These are phyloP conservation scores for Herpotrichia juniperi DNA, from an alignment of 2,329 filamentous ascomycete species.

Conservation along the genomic window DNA sequence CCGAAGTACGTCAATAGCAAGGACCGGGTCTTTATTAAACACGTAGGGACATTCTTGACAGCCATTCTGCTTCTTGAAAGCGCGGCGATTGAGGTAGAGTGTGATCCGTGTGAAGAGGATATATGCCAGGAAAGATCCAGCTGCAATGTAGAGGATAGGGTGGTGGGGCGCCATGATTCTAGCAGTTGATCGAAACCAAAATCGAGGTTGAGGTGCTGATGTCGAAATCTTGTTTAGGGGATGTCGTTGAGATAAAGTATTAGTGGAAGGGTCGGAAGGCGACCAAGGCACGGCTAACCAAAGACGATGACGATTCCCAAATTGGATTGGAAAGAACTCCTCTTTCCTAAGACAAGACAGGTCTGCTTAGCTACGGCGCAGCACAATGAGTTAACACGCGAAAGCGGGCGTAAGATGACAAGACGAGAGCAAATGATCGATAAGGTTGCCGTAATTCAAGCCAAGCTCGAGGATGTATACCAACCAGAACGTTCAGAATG, in stretches of 20 bases:
- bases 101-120: conserved; percentile 40
- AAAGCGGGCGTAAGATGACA: background rate
- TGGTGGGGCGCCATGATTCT: background rate
- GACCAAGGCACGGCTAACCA: too few species aligned
- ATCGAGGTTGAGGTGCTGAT: background rate
- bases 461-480: background rate
- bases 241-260: background rate
- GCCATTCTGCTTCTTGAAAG: conserved; percentile 50
- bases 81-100: conserved; percentile 44
- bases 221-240: background rate
- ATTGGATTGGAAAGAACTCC: background rate
- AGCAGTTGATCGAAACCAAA: background rate
- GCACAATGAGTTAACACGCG: background rate
- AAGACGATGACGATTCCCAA: background rate
- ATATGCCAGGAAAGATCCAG: conserved; percentile 41
- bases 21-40: conserved; percentile 60
- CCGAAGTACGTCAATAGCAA: conserved; percentile 59
- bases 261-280: too few species aligned
- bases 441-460: background rate
- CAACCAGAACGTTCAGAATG: background rate
- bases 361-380: background rate
- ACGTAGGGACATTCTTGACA: conserved; percentile 54
- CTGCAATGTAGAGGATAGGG: conserved; percentile 33
- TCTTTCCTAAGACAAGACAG: background rate
- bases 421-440: background rate